phyloP scores from a whole-genome alignment of 768 basidiomycete species.

The Amanita jacksonii region DNA sequence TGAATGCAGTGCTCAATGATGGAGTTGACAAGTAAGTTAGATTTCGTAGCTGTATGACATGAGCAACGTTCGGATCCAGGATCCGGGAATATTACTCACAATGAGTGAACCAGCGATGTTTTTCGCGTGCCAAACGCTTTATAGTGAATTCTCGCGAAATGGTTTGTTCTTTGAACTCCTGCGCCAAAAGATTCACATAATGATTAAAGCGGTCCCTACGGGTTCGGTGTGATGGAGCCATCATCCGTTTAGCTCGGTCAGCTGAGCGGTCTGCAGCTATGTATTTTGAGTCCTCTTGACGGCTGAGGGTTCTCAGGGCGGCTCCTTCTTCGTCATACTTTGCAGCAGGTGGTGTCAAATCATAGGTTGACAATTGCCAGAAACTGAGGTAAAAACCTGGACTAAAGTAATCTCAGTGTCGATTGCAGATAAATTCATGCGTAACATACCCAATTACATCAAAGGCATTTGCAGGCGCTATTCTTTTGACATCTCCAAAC shows the following conservation, averaged over 20 bases:
- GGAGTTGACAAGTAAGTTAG: conserved; percentile 42
- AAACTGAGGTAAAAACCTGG: conserved; percentile 92
- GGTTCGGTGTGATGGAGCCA: conserved; percentile 47
- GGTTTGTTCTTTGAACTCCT: conserved; percentile 72
- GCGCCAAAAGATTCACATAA: conserved; percentile 48
- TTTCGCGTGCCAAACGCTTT: conserved; percentile 70
- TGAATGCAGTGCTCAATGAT: conserved; percentile 89
- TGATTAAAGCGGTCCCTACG: conserved; percentile 57
- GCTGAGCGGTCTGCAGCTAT: conserved; percentile 62
- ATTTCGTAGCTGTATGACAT: conserved; percentile 29
- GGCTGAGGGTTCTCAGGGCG: conserved; percentile 48
- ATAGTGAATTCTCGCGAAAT: conserved; percentile 63
- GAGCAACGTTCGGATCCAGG: conserved; percentile 2
- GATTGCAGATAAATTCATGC: conserved; percentile 1
- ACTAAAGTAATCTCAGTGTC: conserved; percentile 28
- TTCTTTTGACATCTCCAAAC: conserved; percentile 66
- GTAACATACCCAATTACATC: conserved; percentile 61
- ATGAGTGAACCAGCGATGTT: conserved; percentile 75
- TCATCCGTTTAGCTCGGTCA: conserved; percentile 49
- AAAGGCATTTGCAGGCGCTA: conserved; percentile 56
- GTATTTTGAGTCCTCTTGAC: conserved; percentile 57
- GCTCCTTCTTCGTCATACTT: conserved; percentile 76
- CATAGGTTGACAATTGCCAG: conserved; percentile 93
- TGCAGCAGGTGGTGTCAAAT: conserved; percentile 66
- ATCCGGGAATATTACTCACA: conserved; percentile 21